Conservation (phyloP, 805 yeast species). For the Candida yuanshanica region DNA sequence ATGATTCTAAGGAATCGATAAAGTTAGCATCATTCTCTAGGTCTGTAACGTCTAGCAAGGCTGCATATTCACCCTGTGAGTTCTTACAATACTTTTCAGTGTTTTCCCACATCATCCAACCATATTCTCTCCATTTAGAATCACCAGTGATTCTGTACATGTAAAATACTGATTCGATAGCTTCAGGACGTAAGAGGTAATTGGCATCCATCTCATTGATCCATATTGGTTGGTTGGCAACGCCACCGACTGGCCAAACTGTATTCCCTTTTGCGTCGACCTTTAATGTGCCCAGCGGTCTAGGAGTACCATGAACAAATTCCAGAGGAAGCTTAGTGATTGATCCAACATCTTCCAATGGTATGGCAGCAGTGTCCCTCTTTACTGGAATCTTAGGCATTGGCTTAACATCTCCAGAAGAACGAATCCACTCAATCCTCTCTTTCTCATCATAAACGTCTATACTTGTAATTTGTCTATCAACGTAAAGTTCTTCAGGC, state of each 20-base stretch:
- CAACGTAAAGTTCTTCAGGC: conserved; percentile 38
- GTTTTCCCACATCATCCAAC: conserved; percentile 42
- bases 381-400: neutral
- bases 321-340: neutral
- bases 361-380: neutral
- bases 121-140: conserved; percentile 47
- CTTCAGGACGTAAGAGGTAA: conserved; percentile 52
- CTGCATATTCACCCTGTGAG: conserved; percentile 31
- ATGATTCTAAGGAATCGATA: conserved; percentile 38
- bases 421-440: conserved; percentile 6
- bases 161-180: conserved; percentile 54
- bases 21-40: conserved; percentile 19
- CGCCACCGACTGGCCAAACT: conserved; percentile 7
- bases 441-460: conserved; percentile 20
- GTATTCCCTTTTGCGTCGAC: conserved; percentile 6
- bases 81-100: conserved; percentile 27
- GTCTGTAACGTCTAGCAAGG: conserved; percentile 35
- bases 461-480: conserved; percentile 15
- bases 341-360: neutral
- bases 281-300: conserved; percentile 3
- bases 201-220: conserved; percentile 30
- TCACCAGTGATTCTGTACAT: conserved; percentile 60
- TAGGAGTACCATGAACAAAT: neutral
- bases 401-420: neutral
- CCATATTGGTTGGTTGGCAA: conserved; percentile 25